Base-by-base conservation (phyloP, 441 rosid species). In the Sinapis alba region DNA sequence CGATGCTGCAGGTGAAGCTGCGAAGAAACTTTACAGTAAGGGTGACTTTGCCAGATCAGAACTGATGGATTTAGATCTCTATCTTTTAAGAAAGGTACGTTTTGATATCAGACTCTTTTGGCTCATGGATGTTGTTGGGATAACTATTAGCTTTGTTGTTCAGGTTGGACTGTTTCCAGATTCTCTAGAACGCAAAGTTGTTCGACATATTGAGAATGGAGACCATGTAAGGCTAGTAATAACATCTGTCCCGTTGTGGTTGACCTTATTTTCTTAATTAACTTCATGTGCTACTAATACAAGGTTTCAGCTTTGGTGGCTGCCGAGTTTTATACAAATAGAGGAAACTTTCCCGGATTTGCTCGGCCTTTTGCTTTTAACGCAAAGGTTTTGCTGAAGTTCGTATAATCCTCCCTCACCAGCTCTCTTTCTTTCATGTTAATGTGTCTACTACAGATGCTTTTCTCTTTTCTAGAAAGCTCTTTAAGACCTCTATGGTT, bases 121-220 rank as follows among this genome's bases (percentile, higher is more conserved):
- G 68, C 68, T 15, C 3, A 16, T 73, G 65, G 64, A 54, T 54
- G 12, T 7, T 19, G 9, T 7, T 19, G 9, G 32, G 24, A 68
- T 71, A 77, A 65, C 15, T 9, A 34, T 74, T 23, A 38, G 73
- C 32, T 66, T 68, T 30, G 65, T 20, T 47, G 73, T 68, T 79
- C 82, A 93, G 98, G 96, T 93, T 77, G 96, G 98, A 75, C 79
- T 90, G 53, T 91, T 91, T 85, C 97, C 98, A 0, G 94, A 91
- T 81, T 81, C 91, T 75, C 80, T 93, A 61, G 97, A 93, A 74
- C 92, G 87, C 57, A 89, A 84, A 79, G 91, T 84, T 63, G 82
- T 84, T 85, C 82, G 75, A 57, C 87, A 89, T 80, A 83, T 91
- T 68, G 90, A 87, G 75, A 87, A 84, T 73, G 98, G 89, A 50